Percentiles rank a stretch among this genome's conserved stretches.
phyloP scores from a whole-genome alignment of 371 early-diverging fungal genomes.

The Thermomucor indicae-seudaticae region DNA sequence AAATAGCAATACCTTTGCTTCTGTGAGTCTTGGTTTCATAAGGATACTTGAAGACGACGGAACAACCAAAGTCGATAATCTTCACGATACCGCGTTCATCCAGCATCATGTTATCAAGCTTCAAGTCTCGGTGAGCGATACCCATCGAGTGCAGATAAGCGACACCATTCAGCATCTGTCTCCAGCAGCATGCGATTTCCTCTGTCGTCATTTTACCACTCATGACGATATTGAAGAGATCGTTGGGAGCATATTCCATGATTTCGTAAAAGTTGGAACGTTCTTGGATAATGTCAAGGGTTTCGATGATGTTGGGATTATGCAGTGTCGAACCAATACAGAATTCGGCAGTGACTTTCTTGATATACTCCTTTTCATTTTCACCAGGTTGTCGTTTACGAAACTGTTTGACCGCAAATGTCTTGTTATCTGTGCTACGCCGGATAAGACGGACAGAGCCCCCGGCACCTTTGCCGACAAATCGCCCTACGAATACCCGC shows the following conservation, averaged over 20 bases:
- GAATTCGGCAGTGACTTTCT: constrained; percentile 76
- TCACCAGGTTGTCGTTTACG: constrained; percentile 58
- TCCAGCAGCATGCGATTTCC: constrained; percentile 63
- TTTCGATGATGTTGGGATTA: constrained; percentile 79
- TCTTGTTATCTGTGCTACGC: constrained; percentile 48
- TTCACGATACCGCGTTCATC: constrained; percentile 68
- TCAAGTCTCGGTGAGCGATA: constrained; percentile 80
- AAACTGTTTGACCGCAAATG: constrained; percentile 79
- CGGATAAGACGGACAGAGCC: constrained; percentile 69
- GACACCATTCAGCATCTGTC: constrained; percentile 68
- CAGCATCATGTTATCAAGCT: constrained; percentile 78
- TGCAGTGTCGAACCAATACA: constrained; percentile 75
- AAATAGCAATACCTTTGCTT: constrained; percentile 7
- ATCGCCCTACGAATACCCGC: constrained; percentile 17
- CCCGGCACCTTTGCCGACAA: constrained; percentile 71
- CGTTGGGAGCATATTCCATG: constrained; percentile 76
- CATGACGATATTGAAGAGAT: constrained; percentile 65
- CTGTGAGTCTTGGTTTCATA: constrained; percentile 35
- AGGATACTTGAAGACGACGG: constrained; percentile 69
- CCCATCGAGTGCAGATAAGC: constrained; percentile 65
- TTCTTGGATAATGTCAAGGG: constrained; percentile 71
- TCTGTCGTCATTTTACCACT: constrained; percentile 54
- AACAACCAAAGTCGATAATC: constrained; percentile 89
- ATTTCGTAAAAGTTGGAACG: constrained; percentile 57
- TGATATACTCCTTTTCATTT: constrained; percentile 68